These are phyloP conservation scores for Boletus patriciae DNA, from an alignment of 768 basidiomycete genomes.

Conservation along the genomic window DNA sequence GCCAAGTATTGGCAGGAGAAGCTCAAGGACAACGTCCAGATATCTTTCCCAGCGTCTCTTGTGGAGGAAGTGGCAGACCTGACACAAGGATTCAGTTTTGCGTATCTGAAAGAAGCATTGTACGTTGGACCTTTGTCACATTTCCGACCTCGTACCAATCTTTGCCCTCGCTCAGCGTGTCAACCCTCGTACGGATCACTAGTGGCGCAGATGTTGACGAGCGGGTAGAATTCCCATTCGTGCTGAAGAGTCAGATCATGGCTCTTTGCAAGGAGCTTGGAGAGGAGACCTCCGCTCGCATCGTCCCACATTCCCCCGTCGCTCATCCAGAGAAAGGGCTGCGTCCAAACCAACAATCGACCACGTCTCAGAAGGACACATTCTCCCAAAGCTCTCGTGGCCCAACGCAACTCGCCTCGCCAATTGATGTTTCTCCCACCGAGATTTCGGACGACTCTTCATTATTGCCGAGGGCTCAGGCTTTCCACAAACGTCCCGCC, in stretches of 20 bases:
- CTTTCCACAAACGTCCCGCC: not conserved
- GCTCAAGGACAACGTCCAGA: conserved; percentile 56
- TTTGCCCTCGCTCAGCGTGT: conserved; percentile 48
- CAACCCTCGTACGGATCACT: conserved; percentile 67
- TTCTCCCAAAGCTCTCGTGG: not conserved
- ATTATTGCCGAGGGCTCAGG: not conserved
- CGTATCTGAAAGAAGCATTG: conserved; percentile 90
- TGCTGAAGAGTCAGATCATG: conserved; percentile 60
- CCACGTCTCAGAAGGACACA: conserved; percentile 1
- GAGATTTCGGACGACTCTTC: not conserved
- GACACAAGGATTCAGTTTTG: conserved; percentile 77
- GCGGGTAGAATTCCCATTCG: conserved; percentile 48
- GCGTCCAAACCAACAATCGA: not conserved
- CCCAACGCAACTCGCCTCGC: not conserved
- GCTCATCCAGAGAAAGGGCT: not conserved
- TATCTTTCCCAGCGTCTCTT: conserved; percentile 68
- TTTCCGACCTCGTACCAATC: not conserved
- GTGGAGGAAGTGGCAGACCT: conserved; percentile 55
- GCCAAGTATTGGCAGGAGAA: conserved; percentile 81
- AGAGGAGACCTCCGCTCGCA: conserved; percentile 29
- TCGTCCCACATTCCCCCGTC: not conserved
- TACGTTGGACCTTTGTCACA: conserved; percentile 38
- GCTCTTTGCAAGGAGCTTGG: conserved; percentile 66
- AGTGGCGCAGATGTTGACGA: conserved; percentile 45
- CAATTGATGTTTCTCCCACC: not conserved